Base-by-base conservation (phyloP, 225 moss, liverwort and hornwort species). In the Lunularia cruciata region DNA sequence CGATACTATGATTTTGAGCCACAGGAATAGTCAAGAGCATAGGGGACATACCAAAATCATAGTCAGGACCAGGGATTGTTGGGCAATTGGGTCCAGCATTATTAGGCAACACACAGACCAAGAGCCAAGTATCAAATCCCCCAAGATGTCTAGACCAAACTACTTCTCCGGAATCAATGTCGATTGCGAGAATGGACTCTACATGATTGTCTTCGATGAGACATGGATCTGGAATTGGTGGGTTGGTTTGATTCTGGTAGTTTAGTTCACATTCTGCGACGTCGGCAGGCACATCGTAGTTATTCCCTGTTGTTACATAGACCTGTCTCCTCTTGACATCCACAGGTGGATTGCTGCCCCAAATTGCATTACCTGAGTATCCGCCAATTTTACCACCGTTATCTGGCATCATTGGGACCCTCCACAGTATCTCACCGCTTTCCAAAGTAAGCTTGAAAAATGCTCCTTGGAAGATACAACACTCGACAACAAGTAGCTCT, bases 261-360 rank as follows among this genome's bases (percentile, higher is more conserved):
- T 56, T 51, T 0, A 11, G 0, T 52, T 70, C 74, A 20, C 77
- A 81, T 0, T 19, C 32, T 25, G 19, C 8, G 0, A 81, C 45
- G 0, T 66, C 60, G 10, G 62, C 60, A 18, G 77, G 77, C 20
- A 13, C 19, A 20, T 30, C 46, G 63, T 81, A 74, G 8, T 37
- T 26, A 36, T 81, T 70, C 28, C 81, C 77, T 2, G 81, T 81
- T n/a, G 81, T 70, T 26, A 81, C 69, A 40, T 69, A 81, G 0
- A 77, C 63, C 5, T 72, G 10, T 43, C 72, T 72, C 28, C 77
- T 69, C 5, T 19, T 6, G 3, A 62, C 42, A 38, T 81, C 77
- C 5, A 81, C 77, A 8, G 81, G 23, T 0, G 81, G 77, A 23
- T 73, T 81, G 67, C 81, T 77, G 0, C 69, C 77, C 77, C 81